Conservation (phyloP, 345 rosid species). For the Eucalyptus paniculata region DNA sequence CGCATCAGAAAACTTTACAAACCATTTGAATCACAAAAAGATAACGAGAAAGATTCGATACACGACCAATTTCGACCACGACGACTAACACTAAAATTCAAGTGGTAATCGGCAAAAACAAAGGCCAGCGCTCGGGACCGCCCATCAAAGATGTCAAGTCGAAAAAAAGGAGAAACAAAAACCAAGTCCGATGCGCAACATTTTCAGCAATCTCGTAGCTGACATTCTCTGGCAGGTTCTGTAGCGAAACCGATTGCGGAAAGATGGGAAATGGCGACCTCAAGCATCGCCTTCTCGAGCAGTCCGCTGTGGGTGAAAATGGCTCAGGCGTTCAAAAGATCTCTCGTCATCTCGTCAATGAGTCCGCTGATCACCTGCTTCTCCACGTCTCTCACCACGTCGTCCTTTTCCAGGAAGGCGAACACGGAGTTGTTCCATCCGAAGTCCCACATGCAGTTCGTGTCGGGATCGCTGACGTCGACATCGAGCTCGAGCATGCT, state of each 20-base stretch:
- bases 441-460: slow-evolving; percentile 85
- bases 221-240: neutral
- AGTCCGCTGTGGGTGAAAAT: neutral
- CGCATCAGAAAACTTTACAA: neutral
- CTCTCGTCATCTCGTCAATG: slow-evolving; percentile 51
- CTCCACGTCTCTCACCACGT: slow-evolving; percentile 65
- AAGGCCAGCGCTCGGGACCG: neutral
- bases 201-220: neutral
- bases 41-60: neutral
- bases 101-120: neutral
- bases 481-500: slow-evolving; percentile 59
- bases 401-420: slow-evolving; percentile 51
- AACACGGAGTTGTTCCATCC: slow-evolving; percentile 48
- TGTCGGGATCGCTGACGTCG: slow-evolving; percentile 29
- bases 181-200: neutral
- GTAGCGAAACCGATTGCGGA: neutral
- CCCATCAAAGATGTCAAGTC: neutral
- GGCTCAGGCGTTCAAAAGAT: slow-evolving; percentile 9
- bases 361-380: slow-evolving; percentile 48
- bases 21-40: neutral
- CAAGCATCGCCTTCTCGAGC: neutral
- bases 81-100: neutral
- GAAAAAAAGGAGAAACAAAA: neutral
- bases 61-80: neutral
- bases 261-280: neutral